Evolutionary conservation across 139 green algal genomes (phyloP), one percentile per base, ranked within the genome.

Genomic region (Spirogloea muscicola): DNA sequence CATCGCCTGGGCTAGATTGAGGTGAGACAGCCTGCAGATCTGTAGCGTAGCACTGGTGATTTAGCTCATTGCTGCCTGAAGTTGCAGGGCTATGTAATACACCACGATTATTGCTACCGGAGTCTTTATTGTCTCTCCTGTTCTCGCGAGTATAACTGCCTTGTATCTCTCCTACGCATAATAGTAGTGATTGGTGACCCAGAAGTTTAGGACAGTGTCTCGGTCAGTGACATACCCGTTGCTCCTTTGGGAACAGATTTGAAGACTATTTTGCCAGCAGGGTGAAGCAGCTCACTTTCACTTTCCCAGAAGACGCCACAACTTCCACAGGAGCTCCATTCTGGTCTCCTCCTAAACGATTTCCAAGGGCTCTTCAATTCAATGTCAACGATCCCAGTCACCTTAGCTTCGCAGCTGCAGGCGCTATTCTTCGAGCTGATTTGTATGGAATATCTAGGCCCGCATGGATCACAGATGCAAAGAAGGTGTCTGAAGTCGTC

Each of bases 271-370:
- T 96, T 77, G 84, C 96, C 74, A 91, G 97, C 81, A 77, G 72
- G 4, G 89, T 98, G 18, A 89, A 87, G 39, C 94, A 98, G 84
- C 87, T 98, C 49, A 87, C 86, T 21, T 95, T 87, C 85, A 98
- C 93, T 41, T 98, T 98, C 80, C 93, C 94, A 5, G 89, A 98
- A 84, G 93, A 99, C 60, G 89, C 91, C 34, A 81, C 82, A 46
- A 98, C 94, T 18, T 92, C 85, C 49, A 96, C 86, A 0, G 94
- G 94, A 7, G 52, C 87, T 3, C 89, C 88, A 3, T 98, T 99
- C 86, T 99, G 94, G 94, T 95, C 87, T 3, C 85, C 94, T 7
- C 94, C 94, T 58, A 99, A 99, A 88, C 89, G 94, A 55, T 99
- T 98, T 87, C 94, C 94, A 2, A 75, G 58, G 2, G 72, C 90